phyloP scores from a whole-genome alignment of 129 eudicot species.

The Tanacetum coccineum region DNA sequence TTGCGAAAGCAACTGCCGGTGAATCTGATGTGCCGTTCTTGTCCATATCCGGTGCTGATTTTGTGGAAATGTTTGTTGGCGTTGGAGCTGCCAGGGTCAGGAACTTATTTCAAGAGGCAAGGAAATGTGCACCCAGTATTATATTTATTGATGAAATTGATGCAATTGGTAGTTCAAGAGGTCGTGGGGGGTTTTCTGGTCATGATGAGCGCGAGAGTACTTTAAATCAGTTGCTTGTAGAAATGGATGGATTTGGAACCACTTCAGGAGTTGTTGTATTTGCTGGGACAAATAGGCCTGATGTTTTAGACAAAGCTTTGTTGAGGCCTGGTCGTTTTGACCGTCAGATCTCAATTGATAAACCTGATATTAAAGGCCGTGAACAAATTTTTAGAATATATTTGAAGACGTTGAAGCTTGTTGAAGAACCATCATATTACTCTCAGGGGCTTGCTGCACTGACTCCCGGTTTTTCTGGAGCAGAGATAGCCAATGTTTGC shows the following conservation, averaged over 20 bases:
- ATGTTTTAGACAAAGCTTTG: constrained; percentile 69
- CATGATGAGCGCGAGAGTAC: constrained; percentile 83
- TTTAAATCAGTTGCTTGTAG: constrained; percentile 79
- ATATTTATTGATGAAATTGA: constrained; percentile 82
- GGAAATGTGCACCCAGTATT: constrained; percentile 80
- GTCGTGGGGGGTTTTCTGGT: constrained; percentile 73
- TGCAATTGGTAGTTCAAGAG: constrained; percentile 78
- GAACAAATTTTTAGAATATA: constrained; percentile 81
- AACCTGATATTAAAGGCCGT: constrained; percentile 86
- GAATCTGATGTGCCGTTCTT: constrained; percentile 81
- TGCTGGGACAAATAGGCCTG: constrained; percentile 81
- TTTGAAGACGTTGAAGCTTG: constrained; percentile 64
- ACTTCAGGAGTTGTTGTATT: constrained; percentile 78
- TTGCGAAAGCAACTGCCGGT: constrained; percentile 89
- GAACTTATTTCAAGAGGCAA: constrained; percentile 73
- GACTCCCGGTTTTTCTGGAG: constrained; percentile 91
- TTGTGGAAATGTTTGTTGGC: constrained; percentile 90
- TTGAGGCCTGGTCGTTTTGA: constrained; percentile 82
- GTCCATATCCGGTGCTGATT: constrained; percentile 74
- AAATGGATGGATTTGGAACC: constrained; percentile 85
- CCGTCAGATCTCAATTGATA: constrained; percentile 73
- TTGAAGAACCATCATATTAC: constrained; percentile 53
- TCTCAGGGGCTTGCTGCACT: constrained; percentile 80
- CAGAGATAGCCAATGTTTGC: constrained; percentile 87
- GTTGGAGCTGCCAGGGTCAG: constrained; percentile 81